These are phyloP conservation scores for Solanum bukasovii DNA, from an alignment of 257 asterid species.

Conservation along the genomic window DNA sequence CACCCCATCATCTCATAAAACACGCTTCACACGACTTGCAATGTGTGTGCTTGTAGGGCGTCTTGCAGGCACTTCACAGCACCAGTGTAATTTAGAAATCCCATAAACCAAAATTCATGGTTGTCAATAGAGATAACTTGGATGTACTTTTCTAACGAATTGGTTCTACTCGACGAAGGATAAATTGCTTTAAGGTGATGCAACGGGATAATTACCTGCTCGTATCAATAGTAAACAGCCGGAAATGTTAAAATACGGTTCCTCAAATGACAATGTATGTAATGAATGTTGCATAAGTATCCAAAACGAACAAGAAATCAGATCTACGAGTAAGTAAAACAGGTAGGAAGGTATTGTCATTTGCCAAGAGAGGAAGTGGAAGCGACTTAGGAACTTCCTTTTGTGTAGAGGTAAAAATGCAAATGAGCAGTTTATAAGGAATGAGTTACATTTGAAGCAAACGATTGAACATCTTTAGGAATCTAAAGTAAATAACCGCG, in stretches of 20 bases:
- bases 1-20: background rate
- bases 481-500: background rate
- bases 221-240: background rate
- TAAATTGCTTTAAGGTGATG: constrained; percentile 79
- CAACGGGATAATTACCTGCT: constrained; percentile 76
- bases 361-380: background rate
- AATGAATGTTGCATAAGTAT: background rate
- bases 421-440: background rate
- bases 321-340: background rate
- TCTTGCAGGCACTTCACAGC: constrained; percentile 69
- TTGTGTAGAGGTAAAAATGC: background rate
- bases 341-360: background rate
- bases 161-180: constrained; percentile 66
- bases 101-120: constrained; percentile 97
- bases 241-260: background rate
- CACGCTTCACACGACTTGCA: constrained; percentile 22
- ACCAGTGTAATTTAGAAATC: constrained; percentile 60
- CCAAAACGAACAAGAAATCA: background rate
- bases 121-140: constrained; percentile 79
- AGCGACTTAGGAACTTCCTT: background rate
- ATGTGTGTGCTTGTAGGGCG: constrained; percentile 23
- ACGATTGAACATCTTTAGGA: background rate
- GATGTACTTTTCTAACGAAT: constrained; percentile 70
- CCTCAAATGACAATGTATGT: background rate
- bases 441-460: background rate